A percentile compares a stretch with the other conserved stretches of the same genome.
phyloP scores from a whole-genome alignment of 2,329 filamentous ascomycete species.

The Fonsecaea pugnacius region DNA sequence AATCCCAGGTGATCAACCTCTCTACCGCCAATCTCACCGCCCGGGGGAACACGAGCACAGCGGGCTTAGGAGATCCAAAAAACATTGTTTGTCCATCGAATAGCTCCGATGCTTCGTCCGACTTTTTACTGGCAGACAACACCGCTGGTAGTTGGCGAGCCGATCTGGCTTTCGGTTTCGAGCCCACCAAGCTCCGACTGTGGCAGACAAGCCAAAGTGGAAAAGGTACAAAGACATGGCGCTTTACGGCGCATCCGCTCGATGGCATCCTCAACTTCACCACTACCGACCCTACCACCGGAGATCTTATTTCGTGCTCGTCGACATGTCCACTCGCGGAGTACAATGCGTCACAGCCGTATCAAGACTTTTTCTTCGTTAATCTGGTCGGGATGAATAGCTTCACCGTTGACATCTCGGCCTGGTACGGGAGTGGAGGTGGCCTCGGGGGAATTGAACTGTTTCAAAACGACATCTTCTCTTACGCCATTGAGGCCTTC shows the following conservation, averaged over 20 bases:
- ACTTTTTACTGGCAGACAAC: conserved; percentile 78
- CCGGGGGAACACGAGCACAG: conserved; percentile 59
- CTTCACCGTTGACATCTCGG: conserved; percentile 83
- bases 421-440: conserved; percentile 83
- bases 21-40: conserved; percentile 72
- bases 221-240: conserved; percentile 84
- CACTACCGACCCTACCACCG: conserved; percentile 76
- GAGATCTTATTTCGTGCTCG: conserved; percentile 73
- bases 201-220: conserved; percentile 86
- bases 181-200: conserved; percentile 82
- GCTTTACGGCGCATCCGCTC: conserved; percentile 81
- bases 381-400: conserved; percentile 84
- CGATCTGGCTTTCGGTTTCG: conserved; percentile 79
- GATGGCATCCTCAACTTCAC: conserved; percentile 96
- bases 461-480: conserved; percentile 78
- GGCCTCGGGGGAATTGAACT: conserved; percentile 85
- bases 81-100: conserved; percentile 81
- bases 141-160: conserved; percentile 82
- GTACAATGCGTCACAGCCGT: conserved; percentile 63
- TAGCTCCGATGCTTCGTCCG: conserved; percentile 69
- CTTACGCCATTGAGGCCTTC: conserved; percentile 83
- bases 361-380: conserved; percentile 90
- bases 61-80: conserved; percentile 73
- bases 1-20: conserved; percentile 79
- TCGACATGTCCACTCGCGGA: conserved; percentile 81